Base-by-base conservation (phyloP, 257 asterid genomes). In the Avicennia marina region DNA sequence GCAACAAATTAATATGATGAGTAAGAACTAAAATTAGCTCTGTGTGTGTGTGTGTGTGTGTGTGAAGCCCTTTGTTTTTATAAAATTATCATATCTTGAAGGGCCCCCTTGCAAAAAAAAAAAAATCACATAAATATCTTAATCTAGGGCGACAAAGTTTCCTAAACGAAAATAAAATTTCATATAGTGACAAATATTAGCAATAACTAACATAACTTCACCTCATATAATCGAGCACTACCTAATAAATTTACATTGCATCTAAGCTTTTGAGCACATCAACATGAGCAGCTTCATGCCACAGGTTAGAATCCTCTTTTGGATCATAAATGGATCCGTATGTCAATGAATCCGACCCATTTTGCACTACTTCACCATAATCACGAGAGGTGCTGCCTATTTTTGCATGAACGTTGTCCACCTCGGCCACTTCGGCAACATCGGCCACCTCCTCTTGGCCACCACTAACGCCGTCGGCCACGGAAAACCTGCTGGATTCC, bases 251-350 rank as follows among this genome's bases (percentile, higher is more conserved):
- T 65, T 60, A 74, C 56, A 66, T 46, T 34, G 53, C 56, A 66
- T 67, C 71, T 16, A 65, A 56, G 52, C 57, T 65, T 36, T 65
- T 62, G 56, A 67, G 63, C 21, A 38, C 71, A 58, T 71, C 69
- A 61, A 11, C 39, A 51, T 58, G 36, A 18, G 31, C 18, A 69
- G 56, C 64, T 54, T 53, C 73, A 66, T 56, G 60, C 79, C 84
- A 77, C 47, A 66, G 17, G 29, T 53, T 54, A 19, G 66, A 67
- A 49, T 63, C 55, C 36, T 41, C 66, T 0, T 53, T 65, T 7
- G 58, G 58, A n/a, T 17, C 56, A 56, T 8, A 39, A 22, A 21
- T 40, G 2, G 64, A 32, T 29, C 76, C 65, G 40, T 49, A 39
- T 6, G 31, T 17, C 2, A 25, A 68, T 9, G 10, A 58, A 53